Conservation (phyloP, 352 stramenopile species). For the Bremia lactucae region DNA sequence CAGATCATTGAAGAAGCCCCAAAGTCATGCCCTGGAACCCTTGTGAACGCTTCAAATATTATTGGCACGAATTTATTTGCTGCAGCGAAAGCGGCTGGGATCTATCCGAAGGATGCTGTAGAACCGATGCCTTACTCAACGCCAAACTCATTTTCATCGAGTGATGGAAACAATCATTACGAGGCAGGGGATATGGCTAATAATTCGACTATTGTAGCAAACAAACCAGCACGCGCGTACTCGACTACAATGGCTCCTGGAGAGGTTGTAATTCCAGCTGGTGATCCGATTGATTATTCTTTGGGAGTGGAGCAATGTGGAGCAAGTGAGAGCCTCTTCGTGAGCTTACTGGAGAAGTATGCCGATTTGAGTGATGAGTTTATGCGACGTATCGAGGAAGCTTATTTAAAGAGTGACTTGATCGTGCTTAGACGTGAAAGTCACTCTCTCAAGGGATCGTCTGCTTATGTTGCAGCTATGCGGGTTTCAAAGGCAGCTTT, state of each 20-base stretch:
- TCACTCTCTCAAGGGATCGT: slow-evolving; percentile 83
- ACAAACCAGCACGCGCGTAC: slow-evolving; percentile 32
- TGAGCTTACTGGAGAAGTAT: slow-evolving; percentile 77
- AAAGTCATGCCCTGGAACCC: slow-evolving; percentile 9
- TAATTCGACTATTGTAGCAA: slow-evolving; percentile 17
- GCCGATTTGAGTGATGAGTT: slow-evolving; percentile 57
- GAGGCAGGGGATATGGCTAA: slow-evolving; percentile 12
- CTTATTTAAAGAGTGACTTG: slow-evolving; percentile 42
- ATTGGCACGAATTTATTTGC: slow-evolving; percentile 27
- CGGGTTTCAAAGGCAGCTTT: slow-evolving; percentile 77
- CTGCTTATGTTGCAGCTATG: slow-evolving; percentile 73
- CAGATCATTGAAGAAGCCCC: slow-evolving; percentile 4
- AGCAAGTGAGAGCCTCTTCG: slow-evolving; percentile 71
- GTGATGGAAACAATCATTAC: slow-evolving; percentile 13
- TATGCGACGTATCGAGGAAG: slow-evolving; percentile 63
- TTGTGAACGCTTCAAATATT: slow-evolving; percentile 31
- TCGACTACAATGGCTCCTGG: slow-evolving; percentile 37
- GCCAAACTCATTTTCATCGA: slow-evolving; percentile 15
- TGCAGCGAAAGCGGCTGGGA: slow-evolving; percentile 23
- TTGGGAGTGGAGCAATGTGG: slow-evolving; percentile 75
- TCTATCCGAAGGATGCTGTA: slow-evolving; percentile 19
- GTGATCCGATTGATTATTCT: slow-evolving; percentile 72
- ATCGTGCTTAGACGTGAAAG: slow-evolving; percentile 59
- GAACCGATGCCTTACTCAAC: slow-evolving; percentile 8
- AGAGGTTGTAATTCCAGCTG: slow-evolving; percentile 65